These are phyloP conservation scores for Carex sylvatica DNA, from an alignment of 202 grass and related monocot species.

Conservation along the genomic window DNA sequence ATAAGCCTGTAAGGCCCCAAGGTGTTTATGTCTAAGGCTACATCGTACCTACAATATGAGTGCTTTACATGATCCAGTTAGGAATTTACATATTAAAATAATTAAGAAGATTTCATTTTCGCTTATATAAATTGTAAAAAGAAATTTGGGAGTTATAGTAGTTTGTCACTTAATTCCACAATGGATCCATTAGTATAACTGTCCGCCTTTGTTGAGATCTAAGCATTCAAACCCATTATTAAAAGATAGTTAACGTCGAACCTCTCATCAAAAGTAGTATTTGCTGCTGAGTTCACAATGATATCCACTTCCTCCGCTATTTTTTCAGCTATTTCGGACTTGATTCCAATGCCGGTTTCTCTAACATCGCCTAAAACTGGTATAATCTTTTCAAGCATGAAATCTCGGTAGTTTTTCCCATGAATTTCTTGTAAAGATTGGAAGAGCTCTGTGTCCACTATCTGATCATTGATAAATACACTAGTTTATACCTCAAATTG, in stretches of 20 bases:
- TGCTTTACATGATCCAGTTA: constrained; percentile 1
- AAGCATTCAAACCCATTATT: neutral
- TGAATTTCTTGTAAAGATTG: constrained; percentile 57
- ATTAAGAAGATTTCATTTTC: neutral
- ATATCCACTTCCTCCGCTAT: constrained; percentile 62
- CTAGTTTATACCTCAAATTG: neutral
- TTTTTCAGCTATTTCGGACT: constrained; percentile 47
- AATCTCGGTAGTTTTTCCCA: constrained; percentile 60
- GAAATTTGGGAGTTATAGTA: neutral
- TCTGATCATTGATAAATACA: constrained; percentile 30
- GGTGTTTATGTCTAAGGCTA: constrained; percentile 94
- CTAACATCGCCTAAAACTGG: constrained; percentile 74
- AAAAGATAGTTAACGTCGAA: constrained; percentile 24
- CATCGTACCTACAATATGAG: constrained; percentile 63
- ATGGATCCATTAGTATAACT: neutral
- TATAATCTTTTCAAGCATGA: constrained; percentile 58
- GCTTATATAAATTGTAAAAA: neutral
- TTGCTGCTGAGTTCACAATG: constrained; percentile 84
- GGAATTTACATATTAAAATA: constrained; percentile 2
- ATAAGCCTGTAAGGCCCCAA: constrained; percentile 81
- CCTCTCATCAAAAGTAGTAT: constrained; percentile 94
- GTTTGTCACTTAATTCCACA: neutral
- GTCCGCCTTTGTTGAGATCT: neutral
- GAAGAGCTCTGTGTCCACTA: constrained; percentile 78
- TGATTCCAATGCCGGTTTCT: constrained; percentile 74